Percentiles rank a stretch among this genome's conserved stretches.
Conservation (phyloP, 2,329 filamentous ascomycete species). For the Ascochyta rabiei region DNA sequence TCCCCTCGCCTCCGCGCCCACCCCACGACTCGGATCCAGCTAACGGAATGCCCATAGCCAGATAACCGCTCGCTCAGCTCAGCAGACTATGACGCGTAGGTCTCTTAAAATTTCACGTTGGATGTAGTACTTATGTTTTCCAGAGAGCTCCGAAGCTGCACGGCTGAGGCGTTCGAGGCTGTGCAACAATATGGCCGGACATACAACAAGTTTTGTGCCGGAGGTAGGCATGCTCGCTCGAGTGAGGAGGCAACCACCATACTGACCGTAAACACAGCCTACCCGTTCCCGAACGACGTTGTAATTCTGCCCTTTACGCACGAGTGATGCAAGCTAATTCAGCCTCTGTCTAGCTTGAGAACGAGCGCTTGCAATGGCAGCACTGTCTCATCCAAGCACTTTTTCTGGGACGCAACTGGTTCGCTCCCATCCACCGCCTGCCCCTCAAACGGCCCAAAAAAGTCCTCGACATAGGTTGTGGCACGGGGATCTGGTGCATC, state of each 20-base stretch:
- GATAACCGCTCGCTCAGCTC: slow-evolving; percentile 39
- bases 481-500: slow-evolving; percentile 51
- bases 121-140: slow-evolving; percentile 20
- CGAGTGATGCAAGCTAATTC: slow-evolving; percentile 15
- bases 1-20: slow-evolving; percentile 10
- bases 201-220: slow-evolving; percentile 49
- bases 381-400: slow-evolving; percentile 48
- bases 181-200: slow-evolving; percentile 50
- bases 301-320: slow-evolving; percentile 27
- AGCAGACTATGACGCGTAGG: slow-evolving; percentile 43
- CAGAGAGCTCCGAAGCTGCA: slow-evolving; percentile 49
- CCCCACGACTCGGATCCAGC: slow-evolving; percentile 18
- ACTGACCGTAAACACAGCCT: slow-evolving; percentile 41
- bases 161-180: slow-evolving; percentile 48
- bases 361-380: slow-evolving; percentile 48
- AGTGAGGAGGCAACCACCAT: background rate
- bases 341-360: slow-evolving; percentile 41
- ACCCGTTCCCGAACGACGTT: slow-evolving; percentile 48
- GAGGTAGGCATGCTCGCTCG: slow-evolving; percentile 38
- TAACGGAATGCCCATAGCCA: slow-evolving; percentile 33
- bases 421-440: slow-evolving; percentile 43
- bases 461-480: slow-evolving; percentile 52
- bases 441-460: slow-evolving; percentile 43
- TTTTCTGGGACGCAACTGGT: slow-evolving; percentile 43
- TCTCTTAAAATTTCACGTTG: background rate